Evolutionary conservation across 2,329 filamentous ascomycete species (phyloP), one percentile per base, ranked within the genome.

Genomic region (Pyrenochaeta sp.): DNA sequence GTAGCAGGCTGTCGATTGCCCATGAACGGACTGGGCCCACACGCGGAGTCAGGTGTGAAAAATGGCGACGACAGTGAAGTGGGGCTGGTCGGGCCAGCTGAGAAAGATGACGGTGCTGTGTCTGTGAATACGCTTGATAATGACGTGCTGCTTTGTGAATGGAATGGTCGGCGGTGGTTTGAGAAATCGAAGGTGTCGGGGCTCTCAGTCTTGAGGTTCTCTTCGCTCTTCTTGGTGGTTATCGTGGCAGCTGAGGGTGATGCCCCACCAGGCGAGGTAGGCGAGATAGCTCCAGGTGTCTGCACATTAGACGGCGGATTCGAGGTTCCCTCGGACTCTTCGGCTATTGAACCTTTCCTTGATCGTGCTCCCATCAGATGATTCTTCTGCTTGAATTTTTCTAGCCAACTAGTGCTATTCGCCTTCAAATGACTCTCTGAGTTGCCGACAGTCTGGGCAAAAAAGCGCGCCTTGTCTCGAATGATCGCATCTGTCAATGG

Each of bases 331-430:
- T 91, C 89, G 0, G 87, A 84, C 48, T 93, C 90, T 71, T 91
- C 92, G 40, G 77, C 78, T 45, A 81, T 72, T 6, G 84, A 85
- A 27, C 78, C 76, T 69, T 85, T 86, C 40, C 84, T 76, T 39
- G 80, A 80, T 64, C 82, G 83, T 10, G 82, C 77, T 32, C 82
- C 81, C 62, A 81, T 75, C 10, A 89, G 70, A 59, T 84, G 87
- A 73, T 96, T 89, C 78, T 94, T 97, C 72, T 92, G 87, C 80
- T 97, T 97, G 81, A 98, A 98, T 73, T 95, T 96, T 69, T 97
- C 92, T 30, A 98, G 83, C 93, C 94, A 97, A 63, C 83, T 87
- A 27, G 86, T 81, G 63, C 86, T 95, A 61, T 91, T 85, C 43
- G 85, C 85, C 66, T 89, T 90, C 50, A 89, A 76, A 44, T 91